Conservation (phyloP, 139 green algal species). For the Nannochloris sp. region DNA sequence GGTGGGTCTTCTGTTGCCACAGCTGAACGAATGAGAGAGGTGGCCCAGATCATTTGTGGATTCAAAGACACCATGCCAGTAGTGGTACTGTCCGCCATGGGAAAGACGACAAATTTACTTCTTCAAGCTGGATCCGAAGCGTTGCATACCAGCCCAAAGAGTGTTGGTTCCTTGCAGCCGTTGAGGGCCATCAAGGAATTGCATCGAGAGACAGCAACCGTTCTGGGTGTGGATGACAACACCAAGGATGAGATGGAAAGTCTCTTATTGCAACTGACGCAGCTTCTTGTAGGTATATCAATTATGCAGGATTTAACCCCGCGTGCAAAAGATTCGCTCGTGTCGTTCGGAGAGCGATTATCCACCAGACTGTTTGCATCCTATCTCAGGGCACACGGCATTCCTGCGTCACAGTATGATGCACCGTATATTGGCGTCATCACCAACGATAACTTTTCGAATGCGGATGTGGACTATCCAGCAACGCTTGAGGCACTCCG, state of each 20-base stretch:
- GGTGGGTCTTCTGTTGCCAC: slow-evolving; percentile 87
- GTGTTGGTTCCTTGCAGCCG: slow-evolving; percentile 43
- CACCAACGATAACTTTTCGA: slow-evolving; percentile 90
- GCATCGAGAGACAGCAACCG: slow-evolving; percentile 55
- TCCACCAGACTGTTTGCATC: slow-evolving; percentile 90
- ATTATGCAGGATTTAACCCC: slow-evolving; percentile 90
- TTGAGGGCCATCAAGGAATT: slow-evolving; percentile 60
- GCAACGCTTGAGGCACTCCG: slow-evolving; percentile 35
- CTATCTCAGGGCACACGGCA: slow-evolving; percentile 52
- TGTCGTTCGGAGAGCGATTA: slow-evolving; percentile 96
- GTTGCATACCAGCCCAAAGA: slow-evolving; percentile 38
- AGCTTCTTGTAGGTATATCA: slow-evolving; percentile 81
- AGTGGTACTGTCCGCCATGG: slow-evolving; percentile 97
- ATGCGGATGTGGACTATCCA: slow-evolving; percentile 61
- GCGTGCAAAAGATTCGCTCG: slow-evolving; percentile 81
- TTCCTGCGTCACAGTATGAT: slow-evolving; percentile 73
- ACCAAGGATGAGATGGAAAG: slow-evolving; percentile 51
- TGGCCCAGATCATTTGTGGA: slow-evolving; percentile 84
- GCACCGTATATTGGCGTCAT: slow-evolving; percentile 77
- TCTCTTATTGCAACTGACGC: slow-evolving; percentile 72
- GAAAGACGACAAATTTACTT: slow-evolving; percentile 97
- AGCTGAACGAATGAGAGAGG: slow-evolving; percentile 84
- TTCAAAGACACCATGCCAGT: slow-evolving; percentile 76
- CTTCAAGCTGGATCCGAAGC: slow-evolving; percentile 74
- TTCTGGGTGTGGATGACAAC: slow-evolving; percentile 48